These are phyloP conservation scores for Podila clonocystis DNA, from an alignment of 192 early-diverging fungal species.

Conservation along the genomic window DNA sequence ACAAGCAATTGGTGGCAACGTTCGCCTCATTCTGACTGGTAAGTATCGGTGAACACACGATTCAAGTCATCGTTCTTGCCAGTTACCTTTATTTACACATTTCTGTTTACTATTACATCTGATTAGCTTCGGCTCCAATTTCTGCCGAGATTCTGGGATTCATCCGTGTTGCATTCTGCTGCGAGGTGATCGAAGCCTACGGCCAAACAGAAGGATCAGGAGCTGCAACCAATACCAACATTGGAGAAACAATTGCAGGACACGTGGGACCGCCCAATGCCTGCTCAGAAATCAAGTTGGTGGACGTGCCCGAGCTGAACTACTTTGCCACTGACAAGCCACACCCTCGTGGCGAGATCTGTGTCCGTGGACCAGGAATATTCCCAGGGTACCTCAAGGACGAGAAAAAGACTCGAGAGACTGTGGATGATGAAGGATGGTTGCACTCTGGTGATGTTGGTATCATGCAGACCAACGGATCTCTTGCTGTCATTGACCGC, in stretches of 20 bases:
- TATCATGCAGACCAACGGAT: constrained; percentile 70
- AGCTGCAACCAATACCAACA: constrained; percentile 59
- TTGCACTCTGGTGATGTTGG: constrained; percentile 88
- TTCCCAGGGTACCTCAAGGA: constrained; percentile 84
- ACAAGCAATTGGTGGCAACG: constrained; percentile 83
- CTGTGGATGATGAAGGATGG: constrained; percentile 89
- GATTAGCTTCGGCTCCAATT: constrained; percentile 80
- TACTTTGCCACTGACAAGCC: constrained; percentile 83
- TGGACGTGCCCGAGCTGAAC: constrained; percentile 89
- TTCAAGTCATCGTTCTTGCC: neutral
- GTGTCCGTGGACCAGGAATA: constrained; percentile 80
- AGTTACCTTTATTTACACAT: neutral
- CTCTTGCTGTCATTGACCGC: constrained; percentile 83
- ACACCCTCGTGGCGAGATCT: constrained; percentile 89
- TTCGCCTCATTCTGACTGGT: constrained; percentile 83
- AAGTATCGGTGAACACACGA: neutral
- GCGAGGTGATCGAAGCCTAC: constrained; percentile 86
- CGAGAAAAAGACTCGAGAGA: constrained; percentile 77
- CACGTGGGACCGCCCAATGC: constrained; percentile 80
- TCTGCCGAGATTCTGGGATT: constrained; percentile 83
- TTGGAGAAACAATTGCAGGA: constrained; percentile 74
- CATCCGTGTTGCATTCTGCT: constrained; percentile 82
- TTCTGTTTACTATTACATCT: neutral
- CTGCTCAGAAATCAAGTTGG: constrained; percentile 85
- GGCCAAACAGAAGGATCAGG: constrained; percentile 86